These are phyloP conservation scores for Canna indica DNA, from an alignment of 176 grass and related monocot species.

Conservation along the genomic window DNA sequence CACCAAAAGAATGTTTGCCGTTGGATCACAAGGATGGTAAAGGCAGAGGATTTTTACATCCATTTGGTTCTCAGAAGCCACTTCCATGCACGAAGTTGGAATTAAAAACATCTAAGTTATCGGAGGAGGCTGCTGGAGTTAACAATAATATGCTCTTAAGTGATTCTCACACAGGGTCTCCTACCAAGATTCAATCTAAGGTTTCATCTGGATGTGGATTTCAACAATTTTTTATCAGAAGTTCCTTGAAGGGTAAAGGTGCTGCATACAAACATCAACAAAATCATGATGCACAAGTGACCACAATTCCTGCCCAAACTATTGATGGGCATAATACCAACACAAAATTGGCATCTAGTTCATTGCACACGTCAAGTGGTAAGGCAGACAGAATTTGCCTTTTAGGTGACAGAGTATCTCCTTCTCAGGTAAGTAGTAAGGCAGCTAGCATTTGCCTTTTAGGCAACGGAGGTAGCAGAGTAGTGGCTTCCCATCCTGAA, in stretches of 20 bases:
- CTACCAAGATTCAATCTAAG: conserved; percentile 37
- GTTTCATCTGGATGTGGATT: conserved; percentile 17
- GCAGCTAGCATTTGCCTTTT: conserved; percentile 20
- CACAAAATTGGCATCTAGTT: conserved; percentile 32
- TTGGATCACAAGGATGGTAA: conserved; percentile 17
- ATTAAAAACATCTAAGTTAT: conserved; percentile 12
- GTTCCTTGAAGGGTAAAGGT: conserved; percentile 64
- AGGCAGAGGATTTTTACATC: conserved; percentile 24
- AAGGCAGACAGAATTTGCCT: conserved; percentile 25
- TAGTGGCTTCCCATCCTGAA: conserved; percentile 20
- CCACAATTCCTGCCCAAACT: conserved; percentile 25
- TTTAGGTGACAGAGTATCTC: too few species aligned
- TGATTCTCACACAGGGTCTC: conserved; percentile 32
- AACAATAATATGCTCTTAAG: conserved; percentile 24
- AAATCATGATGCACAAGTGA: conserved; percentile 21
- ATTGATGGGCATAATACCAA: conserved; percentile 26
- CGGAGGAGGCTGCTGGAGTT: conserved; percentile 21
- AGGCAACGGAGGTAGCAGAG: conserved; percentile 13
- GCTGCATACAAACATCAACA: conserved; percentile 10
- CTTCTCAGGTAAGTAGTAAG: too few species aligned
- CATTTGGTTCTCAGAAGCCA: conserved; percentile 27
- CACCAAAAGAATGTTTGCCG: conserved; percentile 18
- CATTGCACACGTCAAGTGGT: conserved; percentile 14
- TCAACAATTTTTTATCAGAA: conserved; percentile 36
- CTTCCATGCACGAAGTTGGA: neutral